Conservation (phyloP, 768 basidiomycete species). For the Trametes elegans region DNA sequence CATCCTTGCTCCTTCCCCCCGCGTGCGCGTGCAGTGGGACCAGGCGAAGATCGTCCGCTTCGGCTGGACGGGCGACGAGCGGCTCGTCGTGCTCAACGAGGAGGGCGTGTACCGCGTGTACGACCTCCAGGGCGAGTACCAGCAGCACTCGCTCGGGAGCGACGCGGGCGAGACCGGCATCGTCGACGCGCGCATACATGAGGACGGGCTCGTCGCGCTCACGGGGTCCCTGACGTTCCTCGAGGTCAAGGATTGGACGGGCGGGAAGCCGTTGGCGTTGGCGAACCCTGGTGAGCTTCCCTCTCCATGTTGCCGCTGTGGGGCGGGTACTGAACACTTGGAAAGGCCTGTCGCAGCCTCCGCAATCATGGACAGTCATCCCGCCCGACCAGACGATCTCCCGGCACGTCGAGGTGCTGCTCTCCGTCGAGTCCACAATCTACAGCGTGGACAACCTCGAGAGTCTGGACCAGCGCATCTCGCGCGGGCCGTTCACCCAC, state of each 20-base stretch:
- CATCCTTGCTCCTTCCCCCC: too few relatives aligned
- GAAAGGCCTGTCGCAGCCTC: conserved; percentile 75
- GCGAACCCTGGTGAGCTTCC: conserved; percentile 65
- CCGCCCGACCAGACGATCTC: conserved; percentile 88
- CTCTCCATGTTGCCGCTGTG: not conserved
- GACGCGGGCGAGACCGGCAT: conserved; percentile 84
- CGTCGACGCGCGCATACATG: conserved; percentile 82
- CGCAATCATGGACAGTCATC: conserved; percentile 83
- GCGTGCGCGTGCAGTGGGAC: conserved; percentile 73
- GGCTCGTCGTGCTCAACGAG: conserved; percentile 83
- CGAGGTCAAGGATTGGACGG: conserved; percentile 90
- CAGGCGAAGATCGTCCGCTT: conserved; percentile 78
- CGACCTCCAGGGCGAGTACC: conserved; percentile 81
- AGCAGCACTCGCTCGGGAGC: conserved; percentile 78
- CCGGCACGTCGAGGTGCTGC: conserved; percentile 84
- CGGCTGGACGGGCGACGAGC: conserved; percentile 83
- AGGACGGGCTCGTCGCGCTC: conserved; percentile 83
- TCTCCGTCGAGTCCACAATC: conserved; percentile 80
- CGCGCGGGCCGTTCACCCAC: conserved; percentile 85
- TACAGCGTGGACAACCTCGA: conserved; percentile 88
- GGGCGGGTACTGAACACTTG: too few relatives aligned
- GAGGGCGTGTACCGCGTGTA: conserved; percentile 92
- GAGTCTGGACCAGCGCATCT: conserved; percentile 81
- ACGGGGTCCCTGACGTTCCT: conserved; percentile 72
- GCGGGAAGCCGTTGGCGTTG: conserved; percentile 66